Evolutionary conservation across 345 rosid species (phyloP).

Genomic region (Rhodamnia rubescens): DNA sequence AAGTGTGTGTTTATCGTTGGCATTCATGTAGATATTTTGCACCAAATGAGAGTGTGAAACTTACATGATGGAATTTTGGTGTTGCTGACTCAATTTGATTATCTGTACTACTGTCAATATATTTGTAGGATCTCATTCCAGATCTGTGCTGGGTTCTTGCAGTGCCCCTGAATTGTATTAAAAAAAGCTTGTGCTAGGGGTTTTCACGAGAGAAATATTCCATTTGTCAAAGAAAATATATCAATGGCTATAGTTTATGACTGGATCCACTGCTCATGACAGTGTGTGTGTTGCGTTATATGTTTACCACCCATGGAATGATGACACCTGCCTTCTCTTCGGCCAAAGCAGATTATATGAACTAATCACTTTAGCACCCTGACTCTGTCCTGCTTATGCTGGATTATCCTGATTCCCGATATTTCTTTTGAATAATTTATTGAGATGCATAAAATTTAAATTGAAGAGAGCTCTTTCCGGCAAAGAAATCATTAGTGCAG

Average conservation of each 20-base stretch:
- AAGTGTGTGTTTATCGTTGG: not conserved
- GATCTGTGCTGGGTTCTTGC: not conserved
- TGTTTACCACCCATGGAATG: not conserved
- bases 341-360: not conserved
- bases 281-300: not conserved
- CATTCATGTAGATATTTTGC: not conserved
- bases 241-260: not conserved
- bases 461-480: not conserved
- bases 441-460: not conserved
- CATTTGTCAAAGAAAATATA: not conserved
- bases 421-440: not conserved
- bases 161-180: not conserved
- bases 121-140: not conserved
- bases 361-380: not conserved
- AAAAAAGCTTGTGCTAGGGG: not conserved
- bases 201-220: not conserved
- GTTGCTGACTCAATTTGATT: not conserved
- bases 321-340: not conserved
- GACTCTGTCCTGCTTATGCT: not conserved
- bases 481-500: not conserved
- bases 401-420: not conserved
- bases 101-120: not conserved
- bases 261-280: not conserved
- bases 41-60: not conserved
- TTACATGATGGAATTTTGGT: not conserved